Evolutionary conservation across 208 protist species (phyloP).

Genomic region (Trypanosoma conorhini): DNA sequence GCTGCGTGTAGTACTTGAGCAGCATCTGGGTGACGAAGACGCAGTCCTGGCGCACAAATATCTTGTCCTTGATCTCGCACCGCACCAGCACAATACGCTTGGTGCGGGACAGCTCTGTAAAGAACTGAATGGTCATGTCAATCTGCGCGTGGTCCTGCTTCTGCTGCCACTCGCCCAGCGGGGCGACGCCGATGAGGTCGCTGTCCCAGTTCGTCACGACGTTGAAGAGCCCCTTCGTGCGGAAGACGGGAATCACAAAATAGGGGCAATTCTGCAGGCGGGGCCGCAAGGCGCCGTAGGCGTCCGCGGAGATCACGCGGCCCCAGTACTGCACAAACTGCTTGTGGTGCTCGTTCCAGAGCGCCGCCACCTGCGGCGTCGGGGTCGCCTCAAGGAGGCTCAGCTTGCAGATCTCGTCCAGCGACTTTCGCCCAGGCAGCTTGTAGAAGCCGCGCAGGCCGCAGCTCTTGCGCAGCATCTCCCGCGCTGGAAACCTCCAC

Average conservation of each 20-base stretch:
- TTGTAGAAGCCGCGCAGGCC: conserved; percentile 57
- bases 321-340: conserved; percentile 93
- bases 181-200: conserved; percentile 83
- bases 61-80: conserved; percentile 92
- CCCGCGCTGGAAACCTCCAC: background rate
- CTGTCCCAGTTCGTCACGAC: conserved; percentile 91
- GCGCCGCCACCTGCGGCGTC: conserved; percentile 70
- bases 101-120: conserved; percentile 83
- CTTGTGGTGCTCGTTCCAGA: conserved; percentile 88
- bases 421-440: conserved; percentile 78
- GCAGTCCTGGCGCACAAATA: conserved; percentile 87
- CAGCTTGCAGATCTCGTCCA: conserved; percentile 88
- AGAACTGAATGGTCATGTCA: conserved; percentile 95
- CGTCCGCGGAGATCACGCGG: conserved; percentile 68
- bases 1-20: conserved; percentile 91
- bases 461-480: conserved; percentile 45
- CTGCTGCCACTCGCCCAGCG: conserved; percentile 88
- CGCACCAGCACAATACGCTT: conserved; percentile 90
- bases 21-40: conserved; percentile 91
- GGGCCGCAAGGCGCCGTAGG: conserved; percentile 84
- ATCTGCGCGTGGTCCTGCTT: conserved; percentile 83
- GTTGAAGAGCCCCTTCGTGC: conserved; percentile 92
- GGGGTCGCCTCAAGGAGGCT: conserved; percentile 74
- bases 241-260: conserved; percentile 92
- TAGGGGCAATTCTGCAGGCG: conserved; percentile 81